Percentiles rank a stretch among this genome's conserved stretches.
Conservation (phyloP, 2,329 filamentous ascomycete genomes). For the Pseudocercospora fuligena region DNA sequence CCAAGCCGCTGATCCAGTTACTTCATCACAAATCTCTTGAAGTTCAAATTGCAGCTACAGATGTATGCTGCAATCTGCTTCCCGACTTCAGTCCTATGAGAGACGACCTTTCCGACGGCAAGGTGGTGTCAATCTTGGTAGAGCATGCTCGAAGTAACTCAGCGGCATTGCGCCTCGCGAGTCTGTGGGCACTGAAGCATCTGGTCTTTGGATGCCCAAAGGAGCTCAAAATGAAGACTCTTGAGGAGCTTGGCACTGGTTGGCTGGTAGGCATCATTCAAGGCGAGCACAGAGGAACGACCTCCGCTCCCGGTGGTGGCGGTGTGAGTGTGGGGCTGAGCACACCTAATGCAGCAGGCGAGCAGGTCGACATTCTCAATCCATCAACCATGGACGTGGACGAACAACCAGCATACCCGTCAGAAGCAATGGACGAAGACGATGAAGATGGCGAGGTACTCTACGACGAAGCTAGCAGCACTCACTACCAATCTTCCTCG, state of each 20-base stretch:
- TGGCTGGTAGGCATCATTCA: constrained; percentile 83
- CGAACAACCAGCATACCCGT: constrained; percentile 26
- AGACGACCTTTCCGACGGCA: constrained; percentile 74
- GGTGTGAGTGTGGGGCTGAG: constrained; percentile 44
- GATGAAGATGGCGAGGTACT: constrained; percentile 52
- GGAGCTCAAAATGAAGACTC: constrained; percentile 74
- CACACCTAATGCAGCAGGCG: constrained; percentile 63
- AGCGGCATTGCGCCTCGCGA: constrained; percentile 78
- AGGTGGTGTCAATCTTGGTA: constrained; percentile 77
- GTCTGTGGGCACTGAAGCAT: constrained; percentile 93
- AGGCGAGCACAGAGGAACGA: constrained; percentile 52
- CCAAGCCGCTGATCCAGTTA: constrained; percentile 75
- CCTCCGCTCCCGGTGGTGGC: constrained; percentile 51
- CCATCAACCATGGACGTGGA: constrained; percentile 47
- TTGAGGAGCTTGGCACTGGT: constrained; percentile 75
- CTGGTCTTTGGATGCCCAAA: constrained; percentile 74
- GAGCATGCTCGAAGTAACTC: constrained; percentile 82
- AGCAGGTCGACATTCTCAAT: constrained; percentile 65
- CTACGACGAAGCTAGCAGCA: constrained; percentile 46
- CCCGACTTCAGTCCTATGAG: constrained; percentile 91
- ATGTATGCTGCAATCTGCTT: constrained; percentile 82
- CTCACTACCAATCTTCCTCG: constrained; percentile 43
- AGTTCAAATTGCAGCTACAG: constrained; percentile 84
- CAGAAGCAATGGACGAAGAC: constrained; percentile 37
- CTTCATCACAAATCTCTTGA: constrained; percentile 75